Base-by-base conservation (phyloP, 2,329 filamentous ascomycete genomes). In the Beauveria scarabaeidicola region DNA sequence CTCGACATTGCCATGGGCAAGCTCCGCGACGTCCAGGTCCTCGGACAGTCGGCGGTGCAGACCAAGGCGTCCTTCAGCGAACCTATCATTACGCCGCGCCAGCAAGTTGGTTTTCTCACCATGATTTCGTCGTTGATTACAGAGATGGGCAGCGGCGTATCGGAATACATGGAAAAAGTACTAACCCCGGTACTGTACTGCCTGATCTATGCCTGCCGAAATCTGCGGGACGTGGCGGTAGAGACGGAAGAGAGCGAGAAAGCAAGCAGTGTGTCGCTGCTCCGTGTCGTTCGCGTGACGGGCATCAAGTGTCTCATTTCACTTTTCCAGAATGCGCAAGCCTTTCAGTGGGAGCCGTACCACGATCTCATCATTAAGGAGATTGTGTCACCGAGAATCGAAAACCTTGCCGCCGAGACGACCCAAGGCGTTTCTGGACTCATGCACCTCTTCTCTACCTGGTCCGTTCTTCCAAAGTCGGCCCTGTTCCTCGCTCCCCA, bases 101-200 rank as follows among this genome's bases (percentile, higher is more conserved):
- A 92, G 72, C 93, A 97, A 72, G 82, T 94, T 61, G 94, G 95
- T 77, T 85, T 97, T 69, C 76, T 96, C 55, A 96, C 95, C 69
- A 94, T 97, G 90, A 80, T 94, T 53, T 87, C 91, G 61, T 86
- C 93, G 11, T 84, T 97, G 70, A 85, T 97, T 61, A 88, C 88
- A 60, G 91, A 94, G 57, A 81, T 97, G 40, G 91, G 92, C 57
- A 84, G 82, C 5, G 87, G 86, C 58, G 84, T 95, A 58, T 73
- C 79, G 2, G 81, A 85, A 0, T 93, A 89, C 66, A 81, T 87
- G 52, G 76, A 81, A 17, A 81, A 81, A 13, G 78, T 97, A 5
- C 78, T 93, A 63, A 86, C 93, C 66, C 84, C 91, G 0, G 80
- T 95, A 0, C 75, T 97, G 1, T 93, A 91, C 69, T 97, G 91